Conservation (phyloP, 2,329 filamentous ascomycete species). For the Shiraia bambusicola region DNA sequence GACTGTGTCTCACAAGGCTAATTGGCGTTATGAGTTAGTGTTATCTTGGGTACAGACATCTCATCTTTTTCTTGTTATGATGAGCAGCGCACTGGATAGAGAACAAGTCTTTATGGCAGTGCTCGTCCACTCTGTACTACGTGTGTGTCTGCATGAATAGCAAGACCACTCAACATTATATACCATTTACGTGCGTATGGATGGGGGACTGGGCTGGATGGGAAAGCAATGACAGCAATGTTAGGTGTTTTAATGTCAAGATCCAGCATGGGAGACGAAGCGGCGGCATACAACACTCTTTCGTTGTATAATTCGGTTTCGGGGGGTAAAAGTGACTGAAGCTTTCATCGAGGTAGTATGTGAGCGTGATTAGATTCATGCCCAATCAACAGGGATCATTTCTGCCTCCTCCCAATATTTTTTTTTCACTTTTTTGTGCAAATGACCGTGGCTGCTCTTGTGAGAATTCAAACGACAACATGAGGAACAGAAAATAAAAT, state of each 20-base stretch:
- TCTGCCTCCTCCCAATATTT: background rate
- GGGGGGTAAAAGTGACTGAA: conserved; percentile 7
- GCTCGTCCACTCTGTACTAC: conserved; percentile 1
- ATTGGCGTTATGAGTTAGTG: conserved; percentile 33
- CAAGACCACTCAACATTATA: conserved; percentile 10
- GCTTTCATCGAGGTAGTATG: conserved; percentile 11
- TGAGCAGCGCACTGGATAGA: conserved; percentile 15
- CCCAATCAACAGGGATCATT: conserved; percentile 6
- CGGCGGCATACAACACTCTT: conserved; percentile 7
- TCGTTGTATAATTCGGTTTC: conserved; percentile 23
- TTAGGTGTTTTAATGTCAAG: conserved; percentile 1
- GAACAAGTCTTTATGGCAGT: conserved; percentile 7
- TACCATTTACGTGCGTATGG: conserved; percentile 14
- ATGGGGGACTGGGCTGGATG: conserved; percentile 1
- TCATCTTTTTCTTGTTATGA: conserved; percentile 15
- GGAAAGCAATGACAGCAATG: too few species aligned
- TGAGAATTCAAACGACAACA: too few species aligned
- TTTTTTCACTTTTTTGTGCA: background rate
- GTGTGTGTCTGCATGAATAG: background rate
- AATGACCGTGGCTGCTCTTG: background rate
- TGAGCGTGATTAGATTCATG: conserved; percentile 8
- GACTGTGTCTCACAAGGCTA: conserved; percentile 23
- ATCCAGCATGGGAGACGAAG: conserved; percentile 5
- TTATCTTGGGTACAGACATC: conserved; percentile 32
- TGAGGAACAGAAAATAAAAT: too few species aligned